Evolutionary conservation across 768 basidiomycete species (phyloP), one percentile per base, ranked within the genome.

Genomic region (Kwoniella shandongensis): DNA sequence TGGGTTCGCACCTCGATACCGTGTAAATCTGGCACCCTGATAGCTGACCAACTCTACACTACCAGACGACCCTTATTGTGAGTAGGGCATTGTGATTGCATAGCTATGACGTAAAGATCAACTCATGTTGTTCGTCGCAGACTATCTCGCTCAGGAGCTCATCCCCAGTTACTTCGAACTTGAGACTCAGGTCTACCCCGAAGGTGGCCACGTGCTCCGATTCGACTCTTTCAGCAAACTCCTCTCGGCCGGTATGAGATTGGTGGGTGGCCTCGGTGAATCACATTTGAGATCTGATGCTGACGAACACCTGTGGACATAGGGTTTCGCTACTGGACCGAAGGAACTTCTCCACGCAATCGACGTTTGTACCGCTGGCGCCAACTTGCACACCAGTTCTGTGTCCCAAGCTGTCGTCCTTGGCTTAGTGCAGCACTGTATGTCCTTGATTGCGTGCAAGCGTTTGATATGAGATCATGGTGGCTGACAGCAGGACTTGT

Each of bases 211-310:
- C 12, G 90, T 94, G 36, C 66, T 94, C 18, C 84, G 92, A 38
- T 91, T 94, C 73, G 92, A 96, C 72, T 90, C 88, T 70, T 80
- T 94, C 51, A 90, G 88, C 52, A 96, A 96, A 79, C 80, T 93
- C 40, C 80, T 79, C 17, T 73, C 73, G 40, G 76, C 75, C 18
- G 78, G 79, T 56, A 54, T 74, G 64, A 57, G 72, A 26, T 45
- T 73, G 27, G 51, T 61, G 30, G 61, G 66, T 47, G n/a, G n/a
- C n/a, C n/a, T n/a, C 27, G n/a, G 38, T 23, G 22, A 0, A 20
- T 26, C 2, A 39, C 45, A 1, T 15, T 38, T 46, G 13, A 25
- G 15, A 10, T 5, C 0, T 8, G 26, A n/a, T 42, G 1, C 1
- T 30, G 13, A 29, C 41, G 49, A 15, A 59, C n/a, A 15, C 1